Evolutionary conservation across 371 early-diverging fungal genomes (phyloP).

Genomic region (Apophysomyces elegans): DNA sequence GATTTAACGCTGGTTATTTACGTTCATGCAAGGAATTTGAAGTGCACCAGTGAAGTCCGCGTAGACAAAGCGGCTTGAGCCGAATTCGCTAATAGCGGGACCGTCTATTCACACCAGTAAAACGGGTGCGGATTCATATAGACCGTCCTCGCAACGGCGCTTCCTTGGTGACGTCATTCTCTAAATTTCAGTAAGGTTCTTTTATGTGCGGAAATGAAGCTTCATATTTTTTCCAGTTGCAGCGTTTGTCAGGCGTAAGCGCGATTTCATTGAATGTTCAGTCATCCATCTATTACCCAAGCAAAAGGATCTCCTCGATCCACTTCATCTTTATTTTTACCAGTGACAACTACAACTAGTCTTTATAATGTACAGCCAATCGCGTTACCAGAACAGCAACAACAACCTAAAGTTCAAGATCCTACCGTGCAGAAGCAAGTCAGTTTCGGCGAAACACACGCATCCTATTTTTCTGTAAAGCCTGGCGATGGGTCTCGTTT

Average conservation of each 20-base stretch:
- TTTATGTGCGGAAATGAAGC: neutral
- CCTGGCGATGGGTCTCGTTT: neutral
- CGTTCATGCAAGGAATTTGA: too few relatives aligned
- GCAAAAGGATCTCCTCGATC: neutral
- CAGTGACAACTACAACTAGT: neutral
- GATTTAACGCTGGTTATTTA: too few relatives aligned
- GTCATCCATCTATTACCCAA: constrained; percentile 5
- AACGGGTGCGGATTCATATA: too few relatives aligned
- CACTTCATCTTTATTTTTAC: neutral
- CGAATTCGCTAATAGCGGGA: neutral
- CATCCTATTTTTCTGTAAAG: constrained; percentile 4
- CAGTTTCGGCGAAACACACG: neutral
- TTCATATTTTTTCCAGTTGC: neutral
- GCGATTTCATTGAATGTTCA: constrained; percentile 2
- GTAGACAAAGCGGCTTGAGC: neutral
- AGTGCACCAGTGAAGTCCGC: neutral
- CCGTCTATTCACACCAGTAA: too few relatives aligned
- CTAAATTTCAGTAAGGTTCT: too few relatives aligned
- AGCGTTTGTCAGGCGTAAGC: neutral
- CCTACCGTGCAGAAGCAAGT: neutral
- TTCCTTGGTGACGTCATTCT: too few relatives aligned
- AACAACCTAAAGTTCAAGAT: neutral
- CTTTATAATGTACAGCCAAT: neutral
- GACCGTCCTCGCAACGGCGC: too few relatives aligned
- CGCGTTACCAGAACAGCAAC: neutral